Evolutionary conservation across 768 basidiomycete genomes (phyloP), one percentile per base, ranked within the genome.

Genomic region (Boletellus ananas): DNA sequence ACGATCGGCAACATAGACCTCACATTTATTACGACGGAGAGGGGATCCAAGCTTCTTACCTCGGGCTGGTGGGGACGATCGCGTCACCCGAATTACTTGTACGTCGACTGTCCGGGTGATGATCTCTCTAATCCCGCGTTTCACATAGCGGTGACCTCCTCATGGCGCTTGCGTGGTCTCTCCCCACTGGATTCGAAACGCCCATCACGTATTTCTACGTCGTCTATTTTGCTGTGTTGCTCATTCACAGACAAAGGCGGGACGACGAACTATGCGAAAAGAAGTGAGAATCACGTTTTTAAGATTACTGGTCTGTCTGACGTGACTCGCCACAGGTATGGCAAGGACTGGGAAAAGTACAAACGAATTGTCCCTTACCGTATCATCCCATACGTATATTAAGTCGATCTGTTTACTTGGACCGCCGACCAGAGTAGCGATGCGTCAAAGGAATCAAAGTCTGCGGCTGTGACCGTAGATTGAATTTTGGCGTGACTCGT

Each of bases 61-160:
- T 90, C 90, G 4, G 96, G 96, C 7, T 98, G 96, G 96, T 99
- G 96, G 96, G 95, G 94, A 9, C 70, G 79, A 43, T 94, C 89
- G 0, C 80, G 90, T 35, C 96, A 99, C 69, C 96, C 96, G 1
- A 94, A 94, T 60, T 94, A 94, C 68, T 63, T 91, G 87, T 87
- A 56, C 48, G 81, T 69, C 42, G 27, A 13, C 17, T 10, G 7
- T 21, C 16, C 13, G 39, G 8, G 13, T 14, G 16, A 14, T 27
- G 13, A n/a, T n/a, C n/a, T n/a, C n/a, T n/a, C 27, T 35, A 13
- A 57, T 44, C 4, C 31, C 5, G 33, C 3, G 44, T 33, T 49
- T 44, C 17, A 27, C 29, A 21, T 54, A 90, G 89, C 38, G 89
- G 89, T 18, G 93, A 94, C 62, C 75, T 93, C 57, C 68, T 95